These are phyloP conservation scores for Cajanus cajan DNA, from an alignment of 306 rosid genomes.

Conservation along the genomic window DNA sequence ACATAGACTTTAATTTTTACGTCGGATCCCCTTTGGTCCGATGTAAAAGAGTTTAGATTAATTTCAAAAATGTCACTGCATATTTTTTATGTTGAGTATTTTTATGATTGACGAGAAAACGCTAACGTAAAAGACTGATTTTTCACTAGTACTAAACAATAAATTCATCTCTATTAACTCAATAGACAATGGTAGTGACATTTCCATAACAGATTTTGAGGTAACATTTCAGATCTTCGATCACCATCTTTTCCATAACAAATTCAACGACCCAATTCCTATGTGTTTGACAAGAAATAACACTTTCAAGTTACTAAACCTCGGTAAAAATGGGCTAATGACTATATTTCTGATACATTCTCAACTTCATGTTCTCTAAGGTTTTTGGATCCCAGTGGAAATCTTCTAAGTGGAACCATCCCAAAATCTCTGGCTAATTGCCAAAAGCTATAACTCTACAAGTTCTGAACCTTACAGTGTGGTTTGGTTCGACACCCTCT, in stretches of 20 bases:
- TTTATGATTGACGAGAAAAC: no score
- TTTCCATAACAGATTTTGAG: not conserved
- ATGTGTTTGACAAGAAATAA: not conserved
- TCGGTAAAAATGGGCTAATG: not conserved
- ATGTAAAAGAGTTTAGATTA: no score
- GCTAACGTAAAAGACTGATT: no score
- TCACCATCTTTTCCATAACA: constrained; percentile 29
- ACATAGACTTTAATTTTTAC: no score
- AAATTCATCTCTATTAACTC: constrained; percentile 18
- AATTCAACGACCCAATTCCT: not conserved
- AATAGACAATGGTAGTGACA: not conserved
- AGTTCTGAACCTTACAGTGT: not conserved
- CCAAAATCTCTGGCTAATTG: not conserved
- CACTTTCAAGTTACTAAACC: not conserved
- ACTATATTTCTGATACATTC: not conserved
- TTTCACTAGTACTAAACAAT: no score
- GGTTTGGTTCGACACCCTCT: no score
- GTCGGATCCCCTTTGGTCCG: no score
- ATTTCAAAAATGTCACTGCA: no score
- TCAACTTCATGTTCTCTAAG: not conserved
- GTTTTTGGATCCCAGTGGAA: constrained; percentile 24
- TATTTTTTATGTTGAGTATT: no score
- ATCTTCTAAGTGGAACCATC: not conserved
- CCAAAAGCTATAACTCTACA: not conserved
- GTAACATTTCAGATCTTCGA: not conserved